Evolutionary conservation across 1,139 yeast genomes (phyloP).

Genomic region (Scheffersomyces segobiensis): DNA sequence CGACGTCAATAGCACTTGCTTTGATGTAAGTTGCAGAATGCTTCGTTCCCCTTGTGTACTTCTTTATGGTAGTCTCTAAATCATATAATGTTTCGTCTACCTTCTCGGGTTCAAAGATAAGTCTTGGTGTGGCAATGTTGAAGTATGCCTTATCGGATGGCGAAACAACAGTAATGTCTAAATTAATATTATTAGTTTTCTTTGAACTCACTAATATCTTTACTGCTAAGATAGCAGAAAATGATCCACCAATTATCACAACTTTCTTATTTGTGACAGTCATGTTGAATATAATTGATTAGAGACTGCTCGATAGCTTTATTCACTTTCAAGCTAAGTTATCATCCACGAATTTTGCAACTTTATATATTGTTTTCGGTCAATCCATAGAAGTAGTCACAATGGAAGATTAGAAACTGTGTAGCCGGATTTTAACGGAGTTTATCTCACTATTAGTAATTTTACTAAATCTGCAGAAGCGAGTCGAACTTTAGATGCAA

Average conservation of each 20-base stretch:
- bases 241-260: constrained; percentile 39
- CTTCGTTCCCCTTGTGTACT: constrained; percentile 10
- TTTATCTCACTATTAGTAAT: background rate
- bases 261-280: constrained; percentile 9
- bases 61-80: constrained; percentile 16
- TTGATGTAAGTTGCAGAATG: constrained; percentile 17
- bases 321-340: background rate
- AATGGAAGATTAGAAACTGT: background rate
- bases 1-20: constrained; percentile 24
- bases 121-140: constrained; percentile 32
- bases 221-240: constrained; percentile 29
- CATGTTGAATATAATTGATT: background rate
- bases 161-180: constrained; percentile 14
- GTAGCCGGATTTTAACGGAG: background rate
- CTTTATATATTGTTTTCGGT: background rate
- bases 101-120: constrained; percentile 25
- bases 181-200: constrained; percentile 3
- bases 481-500: background rate
- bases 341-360: background rate
- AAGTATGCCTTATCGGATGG: constrained; percentile 20
- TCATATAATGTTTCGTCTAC: constrained; percentile 19
- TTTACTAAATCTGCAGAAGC: background rate
- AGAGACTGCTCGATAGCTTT: background rate
- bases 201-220: constrained; percentile 11
- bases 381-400: too few relatives aligned